Evolutionary conservation across 176 grass and related monocot genomes (phyloP), one percentile per base, ranked within the genome.

Genomic region (Panicum miliaceum): DNA sequence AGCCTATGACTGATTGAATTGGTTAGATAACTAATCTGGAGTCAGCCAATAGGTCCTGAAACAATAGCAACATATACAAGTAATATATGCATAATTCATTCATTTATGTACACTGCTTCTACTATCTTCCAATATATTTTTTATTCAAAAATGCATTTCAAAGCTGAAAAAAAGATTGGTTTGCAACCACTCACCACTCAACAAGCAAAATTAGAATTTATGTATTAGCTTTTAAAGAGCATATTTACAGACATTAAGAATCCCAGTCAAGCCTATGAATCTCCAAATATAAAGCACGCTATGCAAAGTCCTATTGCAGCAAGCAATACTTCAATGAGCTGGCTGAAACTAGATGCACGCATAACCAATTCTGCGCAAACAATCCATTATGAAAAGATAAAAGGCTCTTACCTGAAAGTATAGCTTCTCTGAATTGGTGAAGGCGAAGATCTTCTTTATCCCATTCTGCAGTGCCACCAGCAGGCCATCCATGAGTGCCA

Each of bases 401-500:
- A 58, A 73, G 79, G 69, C 42, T 58, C 88, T 90, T 98, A 65
- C 96, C 96, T 98, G 97, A 86, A 91, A 96, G 66, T 99, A 99
- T 12, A 99, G 88, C 62, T 94, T 91, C 81, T 94, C 93, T 4
- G 97, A 99, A 88, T 94, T 88, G 5, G 97, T 99, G 79, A 94
- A 99, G 1, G 97, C 97, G 54, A 96, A 99, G 64, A 99, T 89
- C 82, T 85, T 99, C 57, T 75, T 80, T 52, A 94, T 79, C 48
- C 94, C 93, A 76, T 94, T 89, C 88, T 96, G 86, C 71, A 94
- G 78, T 14, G 97, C 97, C 41, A 92, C 97, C 6, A 81, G 69
- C 58, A 99, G 71, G 19, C 97, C 97, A 50, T 99, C 97, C 93
- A 99, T 89, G n/a, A 99, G 89, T 2, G 97, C 97, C 15, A 99